phyloP scores from a whole-genome alignment of 2,329 filamentous ascomycete species.

The Dothidotthia symphoricarpi region DNA sequence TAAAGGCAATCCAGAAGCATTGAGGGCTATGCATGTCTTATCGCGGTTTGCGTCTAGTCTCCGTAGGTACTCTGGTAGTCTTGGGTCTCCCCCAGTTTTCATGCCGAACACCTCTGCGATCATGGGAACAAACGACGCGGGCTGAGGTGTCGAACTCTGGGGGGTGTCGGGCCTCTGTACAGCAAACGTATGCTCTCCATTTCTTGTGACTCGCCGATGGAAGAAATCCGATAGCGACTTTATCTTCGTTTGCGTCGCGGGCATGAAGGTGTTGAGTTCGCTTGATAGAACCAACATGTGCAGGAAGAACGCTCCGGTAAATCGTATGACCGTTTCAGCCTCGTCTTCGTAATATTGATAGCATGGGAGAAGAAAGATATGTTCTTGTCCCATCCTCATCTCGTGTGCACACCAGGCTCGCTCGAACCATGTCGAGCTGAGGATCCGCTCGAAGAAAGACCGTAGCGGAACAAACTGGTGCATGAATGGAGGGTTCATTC shows the following conservation, averaged over 20 bases:
- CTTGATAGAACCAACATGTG: constrained; percentile 41
- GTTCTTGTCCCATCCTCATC: constrained; percentile 43
- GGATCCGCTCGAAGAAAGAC: constrained; percentile 37
- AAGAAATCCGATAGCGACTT: constrained; percentile 25
- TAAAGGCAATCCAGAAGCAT: constrained; percentile 42
- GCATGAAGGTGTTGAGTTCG: constrained; percentile 18
- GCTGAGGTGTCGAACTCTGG: constrained; percentile 6
- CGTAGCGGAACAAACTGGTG: constrained; percentile 21
- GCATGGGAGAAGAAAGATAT: constrained; percentile 45
- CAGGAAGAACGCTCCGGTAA: constrained; percentile 44
- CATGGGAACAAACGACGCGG: constrained; percentile 13
- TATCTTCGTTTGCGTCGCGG: constrained; percentile 17
- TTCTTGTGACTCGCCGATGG: constrained; percentile 2
- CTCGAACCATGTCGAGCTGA: constrained; percentile 46
- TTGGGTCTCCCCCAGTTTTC: constrained; percentile 46
- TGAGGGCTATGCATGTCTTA: constrained; percentile 45
- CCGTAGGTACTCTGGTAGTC: constrained; percentile 41
- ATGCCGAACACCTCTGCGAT: constrained; percentile 43
- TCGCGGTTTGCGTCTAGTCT: constrained; percentile 46
- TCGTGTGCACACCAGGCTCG: constrained; percentile 49
- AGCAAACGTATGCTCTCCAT: constrained; percentile 6
- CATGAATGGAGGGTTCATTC: constrained; percentile 34
- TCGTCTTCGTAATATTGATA: constrained; percentile 22
- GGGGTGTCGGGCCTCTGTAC: constrained; percentile 19
- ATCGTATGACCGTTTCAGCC: constrained; percentile 32